A percentile compares a stretch with the other conserved stretches of the same genome.
phyloP scores from a whole-genome alignment of 805 yeast species.

The Candida maesae region DNA sequence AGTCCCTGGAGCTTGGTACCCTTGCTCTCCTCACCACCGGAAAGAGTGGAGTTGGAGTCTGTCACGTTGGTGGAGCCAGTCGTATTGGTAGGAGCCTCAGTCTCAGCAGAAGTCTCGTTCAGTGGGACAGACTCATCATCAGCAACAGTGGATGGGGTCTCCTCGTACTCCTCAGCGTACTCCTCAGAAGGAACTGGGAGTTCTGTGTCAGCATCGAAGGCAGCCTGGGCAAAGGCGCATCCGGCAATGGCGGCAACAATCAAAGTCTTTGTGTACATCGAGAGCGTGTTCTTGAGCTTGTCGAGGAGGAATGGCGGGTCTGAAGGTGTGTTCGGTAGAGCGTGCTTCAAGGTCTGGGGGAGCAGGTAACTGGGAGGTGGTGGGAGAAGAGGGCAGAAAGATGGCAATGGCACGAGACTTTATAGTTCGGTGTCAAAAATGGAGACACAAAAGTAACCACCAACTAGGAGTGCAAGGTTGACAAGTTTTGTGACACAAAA shows the following conservation, averaged over 20 bases:
- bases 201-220: conserved; percentile 10
- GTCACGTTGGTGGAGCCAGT: conserved; percentile 7
- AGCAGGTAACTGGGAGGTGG: no score
- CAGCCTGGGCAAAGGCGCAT: conserved; percentile 26
- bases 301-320: background rate
- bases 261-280: conserved; percentile 16
- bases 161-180: conserved; percentile 4
- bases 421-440: no score
- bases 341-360: conserved; percentile 1
- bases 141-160: conserved; percentile 2
- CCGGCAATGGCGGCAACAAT: conserved; percentile 13
- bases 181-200: conserved; percentile 6
- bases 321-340: background rate
- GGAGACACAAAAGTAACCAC: no score
- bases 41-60: conserved; percentile 6
- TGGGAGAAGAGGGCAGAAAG: no score
- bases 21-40: conserved; percentile 7
- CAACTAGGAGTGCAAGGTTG: no score
- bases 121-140: conserved; percentile 5
- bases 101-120: conserved; percentile 7
- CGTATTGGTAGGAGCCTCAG: conserved; percentile 1
- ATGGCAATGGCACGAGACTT: no score
- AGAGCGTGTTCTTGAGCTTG: background rate
- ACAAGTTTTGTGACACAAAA: no score
- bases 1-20: conserved; percentile 7